Percentiles rank a stretch among this genome's conserved stretches.
Conservation (phyloP, 345 rosid species). For the Aquilaria yunnanensis region DNA sequence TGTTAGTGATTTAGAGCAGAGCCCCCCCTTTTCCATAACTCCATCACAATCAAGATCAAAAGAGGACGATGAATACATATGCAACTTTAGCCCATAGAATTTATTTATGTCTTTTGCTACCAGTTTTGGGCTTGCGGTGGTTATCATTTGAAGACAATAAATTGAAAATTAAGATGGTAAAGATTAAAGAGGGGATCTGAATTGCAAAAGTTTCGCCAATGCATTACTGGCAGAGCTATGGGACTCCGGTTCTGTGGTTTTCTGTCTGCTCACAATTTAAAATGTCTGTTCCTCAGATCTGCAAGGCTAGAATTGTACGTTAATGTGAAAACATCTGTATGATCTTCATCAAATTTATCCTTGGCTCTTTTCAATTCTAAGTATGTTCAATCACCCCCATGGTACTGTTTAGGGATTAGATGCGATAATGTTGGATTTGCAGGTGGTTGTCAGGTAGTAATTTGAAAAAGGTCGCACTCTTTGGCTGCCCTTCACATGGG, state of each 20-base stretch:
- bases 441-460: conserved; percentile 82
- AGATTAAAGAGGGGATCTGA: too few relatives aligned
- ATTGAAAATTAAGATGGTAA: too few relatives aligned
- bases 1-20: background rate
- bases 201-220: too few relatives aligned
- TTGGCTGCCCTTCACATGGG: conserved; percentile 66
- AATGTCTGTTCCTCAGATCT: too few relatives aligned
- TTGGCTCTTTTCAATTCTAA: background rate
- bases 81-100: too few relatives aligned
- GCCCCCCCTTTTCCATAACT: background rate
- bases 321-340: background rate
- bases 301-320: background rate
- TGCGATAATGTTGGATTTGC: conserved; percentile 18
- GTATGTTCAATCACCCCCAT: background rate
- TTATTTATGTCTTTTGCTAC: too few relatives aligned
- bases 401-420: background rate
- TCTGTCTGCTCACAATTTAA: too few relatives aligned
- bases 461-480: conserved; percentile 51
- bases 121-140: too few relatives aligned
- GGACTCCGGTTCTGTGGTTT: too few relatives aligned
- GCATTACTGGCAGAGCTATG: too few relatives aligned
- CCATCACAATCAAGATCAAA: background rate
- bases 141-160: too few relatives aligned
- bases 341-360: background rate
- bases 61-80: too few relatives aligned